phyloP scores from a whole-genome alignment of 352 stramenopile genomes.

The Phytophthora pisi region DNA sequence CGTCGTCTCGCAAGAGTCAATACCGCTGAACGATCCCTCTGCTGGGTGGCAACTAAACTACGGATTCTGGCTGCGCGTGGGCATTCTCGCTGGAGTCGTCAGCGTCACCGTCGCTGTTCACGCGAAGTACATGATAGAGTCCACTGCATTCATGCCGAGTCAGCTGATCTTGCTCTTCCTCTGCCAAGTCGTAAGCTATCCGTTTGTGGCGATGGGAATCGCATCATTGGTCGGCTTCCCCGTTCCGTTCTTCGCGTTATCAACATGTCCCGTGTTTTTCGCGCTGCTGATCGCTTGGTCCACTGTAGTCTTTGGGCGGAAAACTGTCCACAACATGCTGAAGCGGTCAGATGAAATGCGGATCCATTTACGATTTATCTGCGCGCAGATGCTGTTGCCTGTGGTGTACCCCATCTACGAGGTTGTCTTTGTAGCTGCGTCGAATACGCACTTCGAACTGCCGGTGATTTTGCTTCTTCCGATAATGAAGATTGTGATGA shows the following conservation, averaged over 20 bases:
- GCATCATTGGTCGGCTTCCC: constrained; percentile 19
- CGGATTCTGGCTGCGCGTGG: constrained; percentile 27
- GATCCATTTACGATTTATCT: constrained; percentile 8
- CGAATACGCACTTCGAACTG: constrained; percentile 14
- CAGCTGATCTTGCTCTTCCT: constrained; percentile 11
- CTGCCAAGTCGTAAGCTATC: constrained; percentile 14
- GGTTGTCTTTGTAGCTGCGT: constrained; percentile 9
- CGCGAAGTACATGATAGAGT: constrained; percentile 5
- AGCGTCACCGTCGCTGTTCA: constrained; percentile 9
- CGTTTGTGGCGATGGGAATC: constrained; percentile 15
- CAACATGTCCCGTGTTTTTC: constrained; percentile 24
- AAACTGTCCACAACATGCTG: constrained; percentile 6
- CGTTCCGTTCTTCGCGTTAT: constrained; percentile 21
- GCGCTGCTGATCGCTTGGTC: constrained; percentile 12
- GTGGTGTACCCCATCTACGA: constrained; percentile 27
- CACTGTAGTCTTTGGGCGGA: constrained; percentile 2
- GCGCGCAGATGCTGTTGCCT: constrained; percentile 21
- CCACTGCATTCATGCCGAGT: neutral
- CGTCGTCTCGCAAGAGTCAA: constrained; percentile 18
- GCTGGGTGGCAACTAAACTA: constrained; percentile 18
- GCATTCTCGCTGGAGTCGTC: constrained; percentile 16
- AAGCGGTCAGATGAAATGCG: constrained; percentile 1
- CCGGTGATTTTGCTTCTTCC: constrained; percentile 21
- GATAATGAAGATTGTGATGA: constrained; percentile 21
- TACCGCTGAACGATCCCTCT: constrained; percentile 12